Percentiles rank a stretch among this genome's conserved stretches.
Evolutionary conservation across 2,329 filamentous ascomycete genomes (phyloP).

Genomic region (Thielaviopsis euricoi): DNA sequence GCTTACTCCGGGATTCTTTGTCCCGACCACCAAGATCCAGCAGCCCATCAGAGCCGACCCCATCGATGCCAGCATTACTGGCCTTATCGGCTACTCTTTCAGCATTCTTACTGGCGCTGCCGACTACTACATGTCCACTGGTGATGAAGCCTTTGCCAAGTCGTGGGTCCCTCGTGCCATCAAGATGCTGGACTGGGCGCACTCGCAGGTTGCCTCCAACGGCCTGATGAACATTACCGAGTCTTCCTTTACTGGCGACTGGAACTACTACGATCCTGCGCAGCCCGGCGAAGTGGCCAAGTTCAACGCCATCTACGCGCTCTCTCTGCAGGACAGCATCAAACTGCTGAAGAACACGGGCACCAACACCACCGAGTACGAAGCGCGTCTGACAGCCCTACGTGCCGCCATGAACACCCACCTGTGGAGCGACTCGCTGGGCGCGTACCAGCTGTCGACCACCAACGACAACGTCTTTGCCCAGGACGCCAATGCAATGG

Average conservation of each 20-base stretch:
- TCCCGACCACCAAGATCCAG: conserved; percentile 20
- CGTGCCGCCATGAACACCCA: conserved; percentile 15
- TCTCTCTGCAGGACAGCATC: conserved; percentile 17
- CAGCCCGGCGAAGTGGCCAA: conserved; percentile 18
- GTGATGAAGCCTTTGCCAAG: conserved; percentile 16
- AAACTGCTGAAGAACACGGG: conserved; percentile 15
- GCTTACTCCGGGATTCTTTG: conserved; percentile 18
- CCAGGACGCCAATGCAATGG: conserved; percentile 19
- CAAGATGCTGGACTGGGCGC: conserved; percentile 21
- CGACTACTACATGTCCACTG: conserved; percentile 17
- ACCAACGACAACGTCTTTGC: conserved; percentile 14
- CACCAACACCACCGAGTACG: conserved; percentile 14
- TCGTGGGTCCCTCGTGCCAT: conserved; percentile 17
- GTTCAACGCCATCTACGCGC: conserved; percentile 20
- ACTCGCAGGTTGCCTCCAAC: conserved; percentile 16
- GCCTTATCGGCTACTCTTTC: background rate
- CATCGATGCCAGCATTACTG: background rate
- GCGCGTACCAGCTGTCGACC: conserved; percentile 17
- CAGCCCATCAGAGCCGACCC: conserved; percentile 1
- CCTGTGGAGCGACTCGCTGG: conserved; percentile 16
- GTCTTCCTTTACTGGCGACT: conserved; percentile 18
- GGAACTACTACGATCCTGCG: conserved; percentile 21
- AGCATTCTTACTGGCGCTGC: conserved; percentile 17
- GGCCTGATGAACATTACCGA: conserved; percentile 18
- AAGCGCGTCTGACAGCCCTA: conserved; percentile 15